Percentiles rank a stretch among this genome's conserved stretches.
Evolutionary conservation across 768 basidiomycete species (phyloP).

Genomic region (Mycena leptocephala): DNA sequence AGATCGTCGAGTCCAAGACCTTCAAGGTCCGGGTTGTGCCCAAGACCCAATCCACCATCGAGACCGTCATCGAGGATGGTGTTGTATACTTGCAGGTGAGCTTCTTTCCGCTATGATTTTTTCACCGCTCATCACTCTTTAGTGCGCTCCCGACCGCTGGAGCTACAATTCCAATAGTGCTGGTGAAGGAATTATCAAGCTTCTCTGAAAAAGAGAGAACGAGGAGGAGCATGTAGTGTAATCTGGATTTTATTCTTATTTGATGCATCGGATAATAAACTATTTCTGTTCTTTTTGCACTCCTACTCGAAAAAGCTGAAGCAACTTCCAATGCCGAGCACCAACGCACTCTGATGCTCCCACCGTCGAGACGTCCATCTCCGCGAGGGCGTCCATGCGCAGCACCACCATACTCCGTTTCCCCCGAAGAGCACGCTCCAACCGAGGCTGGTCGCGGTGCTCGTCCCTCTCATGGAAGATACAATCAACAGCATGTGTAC

Average conservation of each 20-base stretch:
- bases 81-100: slow-evolving; percentile 55
- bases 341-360: neutral
- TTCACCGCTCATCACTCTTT: no score
- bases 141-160: neutral
- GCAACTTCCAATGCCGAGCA: no score
- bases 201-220: slow-evolving; percentile 41
- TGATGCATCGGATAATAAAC: no score
- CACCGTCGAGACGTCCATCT: slow-evolving; percentile 28
- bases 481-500: slow-evolving; percentile 64
- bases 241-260: no score
- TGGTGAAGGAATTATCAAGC: slow-evolving; percentile 42
- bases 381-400: slow-evolving; percentile 47
- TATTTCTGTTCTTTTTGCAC: no score
- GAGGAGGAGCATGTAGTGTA: neutral
- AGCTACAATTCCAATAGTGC: slow-evolving; percentile 42
- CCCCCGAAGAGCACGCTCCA: slow-evolving; percentile 52
- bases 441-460: slow-evolving; percentile 62
- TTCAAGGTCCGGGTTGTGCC: slow-evolving; percentile 57
- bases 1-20: slow-evolving; percentile 53
- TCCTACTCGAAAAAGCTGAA: no score
- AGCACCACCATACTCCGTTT: slow-evolving; percentile 64
- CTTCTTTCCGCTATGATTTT: no score
- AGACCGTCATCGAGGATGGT: slow-evolving; percentile 55
- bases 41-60: slow-evolving; percentile 47
- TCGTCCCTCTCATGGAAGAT: slow-evolving; percentile 68